Percentiles rank a stretch among this genome's conserved stretches.
These are phyloP conservation scores for Cocos nucifera DNA, from an alignment of 176 grass and related monocot genomes.

Conservation along the genomic window DNA sequence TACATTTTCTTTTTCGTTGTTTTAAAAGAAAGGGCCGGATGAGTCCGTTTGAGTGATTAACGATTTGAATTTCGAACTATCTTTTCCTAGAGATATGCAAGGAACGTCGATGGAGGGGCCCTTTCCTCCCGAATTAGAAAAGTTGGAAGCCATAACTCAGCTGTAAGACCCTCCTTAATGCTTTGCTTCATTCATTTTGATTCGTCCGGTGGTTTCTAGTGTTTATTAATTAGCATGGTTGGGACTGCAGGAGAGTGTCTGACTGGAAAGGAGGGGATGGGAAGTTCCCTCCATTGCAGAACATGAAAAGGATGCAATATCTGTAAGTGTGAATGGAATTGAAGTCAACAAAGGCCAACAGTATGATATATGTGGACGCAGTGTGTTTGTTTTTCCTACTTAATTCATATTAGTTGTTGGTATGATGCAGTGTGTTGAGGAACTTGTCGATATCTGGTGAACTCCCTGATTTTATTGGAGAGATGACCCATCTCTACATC, in stretches of 20 bases:
- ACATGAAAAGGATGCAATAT: background rate
- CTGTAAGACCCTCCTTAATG: background rate
- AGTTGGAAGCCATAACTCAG: background rate
- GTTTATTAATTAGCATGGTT: no score
- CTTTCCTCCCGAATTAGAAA: conserved; percentile 1
- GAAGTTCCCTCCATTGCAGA: conserved; percentile 1
- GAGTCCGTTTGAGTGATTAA: background rate
- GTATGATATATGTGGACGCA: no score
- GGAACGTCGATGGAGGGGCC: conserved; percentile 14
- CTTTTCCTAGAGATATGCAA: conserved; percentile 11
- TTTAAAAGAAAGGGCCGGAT: background rate
- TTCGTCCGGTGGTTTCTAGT: no score
- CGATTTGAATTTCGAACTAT: background rate
- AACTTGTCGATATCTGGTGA: conserved; percentile 17
- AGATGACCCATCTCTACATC: background rate
- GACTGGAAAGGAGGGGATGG: conserved; percentile 16
- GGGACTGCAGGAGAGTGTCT: conserved; percentile 3
- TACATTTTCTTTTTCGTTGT: background rate
- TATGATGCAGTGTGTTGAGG: conserved; percentile 7
- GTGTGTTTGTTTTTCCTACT: no score
- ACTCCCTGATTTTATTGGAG: conserved; percentile 8
- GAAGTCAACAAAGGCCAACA: no score
- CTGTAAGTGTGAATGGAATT: conserved; percentile 2
- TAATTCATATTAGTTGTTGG: no score
- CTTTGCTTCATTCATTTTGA: background rate